A percentile compares a stretch with the other conserved stretches of the same genome.
Evolutionary conservation across 441 rosid species (phyloP).

Genomic region (Gossypium schwendimanii): DNA sequence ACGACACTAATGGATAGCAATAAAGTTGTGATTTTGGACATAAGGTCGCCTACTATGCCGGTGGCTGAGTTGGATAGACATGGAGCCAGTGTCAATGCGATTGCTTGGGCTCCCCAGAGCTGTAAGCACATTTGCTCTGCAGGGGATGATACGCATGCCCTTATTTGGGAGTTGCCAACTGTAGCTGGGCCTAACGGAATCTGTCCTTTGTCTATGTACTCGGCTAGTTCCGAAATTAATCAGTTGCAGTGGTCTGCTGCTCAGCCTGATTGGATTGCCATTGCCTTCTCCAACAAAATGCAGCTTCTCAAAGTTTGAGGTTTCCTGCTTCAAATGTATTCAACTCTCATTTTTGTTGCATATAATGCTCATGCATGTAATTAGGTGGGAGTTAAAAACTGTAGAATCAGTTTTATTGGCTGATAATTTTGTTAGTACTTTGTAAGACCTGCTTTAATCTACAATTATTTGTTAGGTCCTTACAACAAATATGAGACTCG

Average conservation of each 20-base stretch:
- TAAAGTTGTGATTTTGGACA: conserved; percentile 83
- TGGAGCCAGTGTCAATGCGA: conserved; percentile 67
- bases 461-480: no score
- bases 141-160: conserved; percentile 74
- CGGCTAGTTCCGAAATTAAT: conserved; percentile 71
- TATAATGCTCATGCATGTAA: not conserved
- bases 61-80: conserved; percentile 91
- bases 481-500: no score
- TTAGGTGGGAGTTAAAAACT: not conserved
- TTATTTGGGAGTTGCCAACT: conserved; percentile 11
- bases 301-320: conserved; percentile 83
- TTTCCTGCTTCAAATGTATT: not conserved
- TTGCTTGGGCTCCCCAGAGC: conserved; percentile 93
- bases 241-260: conserved; percentile 87
- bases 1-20: conserved; percentile 83
- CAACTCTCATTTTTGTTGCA: not conserved
- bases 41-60: conserved; percentile 72
- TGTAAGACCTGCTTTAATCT: no score
- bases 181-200: conserved; percentile 70
- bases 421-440: not conserved
- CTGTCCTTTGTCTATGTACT: conserved; percentile 76
- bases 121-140: conserved; percentile 68
- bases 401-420: not conserved
- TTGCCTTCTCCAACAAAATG: conserved; percentile 71
- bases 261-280: conserved; percentile 78